Percentiles rank a stretch among this genome's conserved stretches.
These are phyloP conservation scores for Chytriomyces sp. DNA, from an alignment of 192 early-diverging fungal species.

Conservation along the genomic window DNA sequence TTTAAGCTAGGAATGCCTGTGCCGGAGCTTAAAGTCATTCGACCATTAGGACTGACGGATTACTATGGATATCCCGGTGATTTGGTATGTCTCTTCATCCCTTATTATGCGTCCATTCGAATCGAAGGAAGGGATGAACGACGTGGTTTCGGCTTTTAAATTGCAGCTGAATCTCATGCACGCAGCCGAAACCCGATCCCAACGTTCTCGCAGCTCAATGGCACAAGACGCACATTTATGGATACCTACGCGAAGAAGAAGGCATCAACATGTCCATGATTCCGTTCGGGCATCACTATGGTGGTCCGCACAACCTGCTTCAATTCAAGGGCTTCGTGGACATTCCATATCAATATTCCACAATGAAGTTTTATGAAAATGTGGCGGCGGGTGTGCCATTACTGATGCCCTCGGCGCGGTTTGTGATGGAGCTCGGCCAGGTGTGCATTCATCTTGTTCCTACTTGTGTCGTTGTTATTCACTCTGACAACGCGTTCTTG, in stretches of 20 bases:
- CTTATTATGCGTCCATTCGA: background rate
- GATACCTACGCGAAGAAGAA: background rate
- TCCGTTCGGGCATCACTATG: constrained; percentile 16
- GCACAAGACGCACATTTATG: background rate
- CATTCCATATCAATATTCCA: constrained; percentile 23
- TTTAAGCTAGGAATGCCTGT: background rate
- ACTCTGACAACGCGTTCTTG: background rate
- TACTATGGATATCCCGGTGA: constrained; percentile 9
- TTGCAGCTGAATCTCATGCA: background rate
- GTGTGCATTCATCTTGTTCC: background rate
- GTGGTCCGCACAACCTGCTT: constrained; percentile 8
- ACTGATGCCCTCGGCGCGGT: constrained; percentile 6
- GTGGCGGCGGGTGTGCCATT: constrained; percentile 11
- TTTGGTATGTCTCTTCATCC: background rate
- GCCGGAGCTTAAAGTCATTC: background rate
- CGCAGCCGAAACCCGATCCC: constrained; percentile 2
- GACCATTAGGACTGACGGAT: background rate
- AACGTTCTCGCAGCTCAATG: background rate
- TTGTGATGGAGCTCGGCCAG: constrained; percentile 7
- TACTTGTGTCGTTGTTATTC: background rate
- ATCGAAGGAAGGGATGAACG: background rate
- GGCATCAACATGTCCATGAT: background rate
- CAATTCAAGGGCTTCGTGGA: constrained; percentile 23
- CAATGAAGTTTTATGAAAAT: constrained; percentile 31
- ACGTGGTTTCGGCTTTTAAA: background rate